These are phyloP conservation scores for Lindgomyces ingoldianus DNA, from an alignment of 495 filamentous ascomycete genomes.

Conservation along the genomic window DNA sequence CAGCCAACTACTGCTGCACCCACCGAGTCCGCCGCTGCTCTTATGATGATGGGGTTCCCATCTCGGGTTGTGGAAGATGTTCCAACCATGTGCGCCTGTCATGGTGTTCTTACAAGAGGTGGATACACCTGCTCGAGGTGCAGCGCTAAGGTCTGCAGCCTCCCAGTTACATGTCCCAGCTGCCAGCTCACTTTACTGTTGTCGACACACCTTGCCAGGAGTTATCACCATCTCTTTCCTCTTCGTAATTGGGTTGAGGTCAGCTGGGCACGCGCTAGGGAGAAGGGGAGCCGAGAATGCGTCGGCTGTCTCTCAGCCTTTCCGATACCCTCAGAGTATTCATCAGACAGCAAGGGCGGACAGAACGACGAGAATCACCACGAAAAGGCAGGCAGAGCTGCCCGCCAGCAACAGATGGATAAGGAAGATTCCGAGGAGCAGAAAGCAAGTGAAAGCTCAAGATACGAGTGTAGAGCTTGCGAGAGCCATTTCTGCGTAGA, in stretches of 20 bases:
- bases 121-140: constrained; percentile 92
- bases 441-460: constrained; percentile 79
- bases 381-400: constrained; percentile 8
- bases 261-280: constrained; percentile 68
- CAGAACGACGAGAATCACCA: neutral
- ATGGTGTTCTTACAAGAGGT: constrained; percentile 78
- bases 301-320: constrained; percentile 57
- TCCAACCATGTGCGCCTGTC: constrained; percentile 86
- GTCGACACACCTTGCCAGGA: constrained; percentile 91
- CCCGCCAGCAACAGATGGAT: constrained; percentile 18
- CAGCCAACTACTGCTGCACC: neutral
- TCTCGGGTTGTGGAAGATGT: constrained; percentile 75
- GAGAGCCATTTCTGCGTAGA: constrained; percentile 93
- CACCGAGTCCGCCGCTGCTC: constrained; percentile 65
- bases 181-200: constrained; percentile 92
- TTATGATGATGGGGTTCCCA: constrained; percentile 99
- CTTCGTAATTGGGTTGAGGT: constrained; percentile 89
- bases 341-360: constrained; percentile 26
- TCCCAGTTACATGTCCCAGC: constrained; percentile 88
- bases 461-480: constrained; percentile 86
- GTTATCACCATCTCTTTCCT: constrained; percentile 95
- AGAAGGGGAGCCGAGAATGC: constrained; percentile 52
- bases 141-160: constrained; percentile 80
- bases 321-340: constrained; percentile 46
- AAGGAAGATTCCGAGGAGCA: constrained; percentile 48